A percentile compares a stretch with the other conserved stretches of the same genome.
Evolutionary conservation across 2,329 filamentous ascomycete species (phyloP).

Genomic region (Fusarium dimerum): DNA sequence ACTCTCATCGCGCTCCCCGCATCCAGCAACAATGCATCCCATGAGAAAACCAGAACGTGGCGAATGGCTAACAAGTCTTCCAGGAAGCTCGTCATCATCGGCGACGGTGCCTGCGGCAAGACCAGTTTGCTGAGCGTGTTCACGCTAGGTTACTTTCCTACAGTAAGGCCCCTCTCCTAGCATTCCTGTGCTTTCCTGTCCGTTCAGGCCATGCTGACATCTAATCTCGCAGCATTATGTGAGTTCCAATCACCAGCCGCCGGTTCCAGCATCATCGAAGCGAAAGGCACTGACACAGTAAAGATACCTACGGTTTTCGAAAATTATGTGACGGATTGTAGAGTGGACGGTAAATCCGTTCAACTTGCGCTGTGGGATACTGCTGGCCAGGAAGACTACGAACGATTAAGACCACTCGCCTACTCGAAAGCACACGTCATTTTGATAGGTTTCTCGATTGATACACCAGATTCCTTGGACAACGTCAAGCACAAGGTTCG

Average conservation of each 20-base stretch:
- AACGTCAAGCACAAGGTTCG: slow-evolving; percentile 96
- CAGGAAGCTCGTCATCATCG: slow-evolving; percentile 96
- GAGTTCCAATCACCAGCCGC: slow-evolving; percentile 32
- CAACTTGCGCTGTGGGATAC: slow-evolving; percentile 99
- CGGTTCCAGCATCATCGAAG: slow-evolving; percentile 1
- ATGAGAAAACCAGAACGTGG: not conserved
- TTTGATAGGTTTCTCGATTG: slow-evolving; percentile 91
- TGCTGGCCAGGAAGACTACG: slow-evolving; percentile 98
- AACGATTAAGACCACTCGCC: slow-evolving; percentile 87
- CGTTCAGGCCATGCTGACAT: slow-evolving; percentile 30
- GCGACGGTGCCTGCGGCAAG: slow-evolving; percentile 97
- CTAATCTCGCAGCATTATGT: slow-evolving; percentile 55
- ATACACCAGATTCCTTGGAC: slow-evolving; percentile 92
- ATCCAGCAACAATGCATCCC: not conserved
- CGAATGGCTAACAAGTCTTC: slow-evolving; percentile 15
- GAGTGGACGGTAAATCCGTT: slow-evolving; percentile 98
- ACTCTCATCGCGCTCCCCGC: slow-evolving; percentile 2
- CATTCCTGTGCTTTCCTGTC: not conserved
- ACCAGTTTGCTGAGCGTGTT: slow-evolving; percentile 97
- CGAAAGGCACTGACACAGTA: slow-evolving; percentile 23
- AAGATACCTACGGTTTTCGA: slow-evolving; percentile 95
- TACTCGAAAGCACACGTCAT: slow-evolving; percentile 98
- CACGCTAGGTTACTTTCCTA: slow-evolving; percentile 96
- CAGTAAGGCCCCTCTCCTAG: slow-evolving; percentile 60
- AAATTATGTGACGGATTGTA: slow-evolving; percentile 98